Evolutionary conservation across 164 flowering plant species (phyloP), one percentile per base, ranked within the genome.

Genomic region (Pachysandra terminalis): DNA sequence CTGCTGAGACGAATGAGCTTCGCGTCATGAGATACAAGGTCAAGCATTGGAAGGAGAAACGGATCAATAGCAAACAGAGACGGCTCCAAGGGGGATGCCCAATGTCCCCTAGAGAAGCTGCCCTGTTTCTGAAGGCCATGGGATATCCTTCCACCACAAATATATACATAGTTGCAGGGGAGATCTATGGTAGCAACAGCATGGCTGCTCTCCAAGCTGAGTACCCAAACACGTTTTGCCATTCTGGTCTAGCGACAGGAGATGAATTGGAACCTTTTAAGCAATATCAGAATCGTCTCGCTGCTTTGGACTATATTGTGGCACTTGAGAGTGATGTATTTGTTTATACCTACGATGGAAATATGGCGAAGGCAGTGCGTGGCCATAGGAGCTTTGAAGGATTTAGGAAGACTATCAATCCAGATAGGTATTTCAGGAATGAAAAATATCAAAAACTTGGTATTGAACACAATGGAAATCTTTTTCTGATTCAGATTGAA

Each of bases 311-410:
- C 68, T 82, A 88, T 61, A 76, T 85, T n/a, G 71, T 88, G 16
- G 90, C 93, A 22, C 81, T 85, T 25, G 84, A 88, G 57, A 88
- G 95, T 69, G 90, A 89, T 69, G 90, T 81, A 21, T 87, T 89
- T 81, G 83, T 85, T 25, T 87, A 87, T 65, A 84, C 91, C 0
- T 87, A 89, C 48, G 90, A 89, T 64, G 91, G 94, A 23, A 87
- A 87, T 65, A 87, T 86, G 92, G 92, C 92, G 5, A 87, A 87
- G 79, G 90, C 90, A 23, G 93, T 86, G 45, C 93, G 83, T 63
- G 93, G 93, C 5, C 93, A 88, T 25, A 57, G 93, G 65, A 76
- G 72, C 68, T 88, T 85, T 67, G 85, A 89, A 77, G 92, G 89
- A 23, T 87, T 87, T 56, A 76, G 80, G 15, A 84, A 83, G 77